These are phyloP conservation scores for Tulasnella sp. DNA, from an alignment of 768 basidiomycete species.

Conservation along the genomic window DNA sequence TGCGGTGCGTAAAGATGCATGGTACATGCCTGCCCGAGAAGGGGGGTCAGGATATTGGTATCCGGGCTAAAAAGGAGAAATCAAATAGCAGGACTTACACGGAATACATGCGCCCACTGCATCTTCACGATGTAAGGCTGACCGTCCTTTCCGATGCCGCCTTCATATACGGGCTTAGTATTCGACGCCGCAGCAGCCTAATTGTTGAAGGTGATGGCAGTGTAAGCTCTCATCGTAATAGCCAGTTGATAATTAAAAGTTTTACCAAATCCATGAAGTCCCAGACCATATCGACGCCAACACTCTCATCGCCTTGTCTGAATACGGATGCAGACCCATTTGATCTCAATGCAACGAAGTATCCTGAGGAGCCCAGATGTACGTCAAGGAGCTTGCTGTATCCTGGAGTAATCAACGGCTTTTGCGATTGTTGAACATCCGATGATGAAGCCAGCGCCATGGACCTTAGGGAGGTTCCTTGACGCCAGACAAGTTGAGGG, in stretches of 20 bases:
- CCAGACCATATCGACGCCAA: constrained; percentile 34
- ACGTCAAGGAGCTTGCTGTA: constrained; percentile 52
- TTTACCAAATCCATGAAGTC: constrained; percentile 46
- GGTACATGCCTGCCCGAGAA: constrained; percentile 36
- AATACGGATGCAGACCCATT: constrained; percentile 51
- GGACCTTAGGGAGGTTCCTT: constrained; percentile 38
- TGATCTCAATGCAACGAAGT: constrained; percentile 46
- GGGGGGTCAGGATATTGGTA: not conserved
- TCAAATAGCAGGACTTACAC: constrained; percentile 32
- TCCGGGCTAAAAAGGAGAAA: no score
- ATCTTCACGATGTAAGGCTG: constrained; percentile 48
- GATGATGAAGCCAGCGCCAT: constrained; percentile 37
- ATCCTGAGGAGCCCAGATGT: constrained; percentile 43
- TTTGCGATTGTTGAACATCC: constrained; percentile 30
- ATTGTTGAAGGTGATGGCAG: not conserved
- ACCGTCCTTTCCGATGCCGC: constrained; percentile 41
- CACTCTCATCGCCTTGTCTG: constrained; percentile 33
- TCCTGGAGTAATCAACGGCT: constrained; percentile 22
- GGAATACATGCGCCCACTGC: constrained; percentile 49
- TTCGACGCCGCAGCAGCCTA: constrained; percentile 33
- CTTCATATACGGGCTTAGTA: constrained; percentile 45
- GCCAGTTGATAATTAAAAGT: not conserved
- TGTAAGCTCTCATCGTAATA: no score
- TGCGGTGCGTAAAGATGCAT: constrained; percentile 44
- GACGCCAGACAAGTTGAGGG: constrained; percentile 42